These are phyloP conservation scores for Juncus effusus DNA, from an alignment of 176 grass and related monocot genomes.

Conservation along the genomic window DNA sequence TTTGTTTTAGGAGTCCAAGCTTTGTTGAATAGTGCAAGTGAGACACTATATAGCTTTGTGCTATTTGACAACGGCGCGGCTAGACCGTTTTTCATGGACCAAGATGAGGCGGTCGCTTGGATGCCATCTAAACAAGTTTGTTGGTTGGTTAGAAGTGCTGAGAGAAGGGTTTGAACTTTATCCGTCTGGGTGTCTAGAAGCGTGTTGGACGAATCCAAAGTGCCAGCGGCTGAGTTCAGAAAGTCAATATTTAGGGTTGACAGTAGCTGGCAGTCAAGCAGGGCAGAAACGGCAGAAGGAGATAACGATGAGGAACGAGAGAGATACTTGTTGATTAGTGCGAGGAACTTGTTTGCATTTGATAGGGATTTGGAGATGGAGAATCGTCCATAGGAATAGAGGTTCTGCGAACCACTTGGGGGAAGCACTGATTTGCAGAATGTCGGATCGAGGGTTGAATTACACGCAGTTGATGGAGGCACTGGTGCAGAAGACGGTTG, in stretches of 20 bases:
- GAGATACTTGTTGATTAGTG: constrained; percentile 64
- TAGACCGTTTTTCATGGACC: constrained; percentile 76
- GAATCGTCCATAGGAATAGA: constrained; percentile 83
- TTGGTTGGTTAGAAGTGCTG: constrained; percentile 91
- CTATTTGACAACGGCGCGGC: constrained; percentile 54
- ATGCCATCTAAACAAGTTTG: constrained; percentile 90
- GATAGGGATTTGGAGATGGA: constrained; percentile 65
- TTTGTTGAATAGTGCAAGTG: constrained; percentile 82
- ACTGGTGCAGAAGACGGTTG: constrained; percentile 37
- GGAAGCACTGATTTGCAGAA: constrained; percentile 83
- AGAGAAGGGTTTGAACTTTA: constrained; percentile 67
- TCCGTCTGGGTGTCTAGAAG: constrained; percentile 82
- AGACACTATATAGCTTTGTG: constrained; percentile 81
- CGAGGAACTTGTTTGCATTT: constrained; percentile 65
- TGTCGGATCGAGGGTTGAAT: constrained; percentile 51
- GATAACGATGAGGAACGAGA: constrained; percentile 39
- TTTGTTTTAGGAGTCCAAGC: constrained; percentile 55
- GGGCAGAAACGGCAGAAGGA: constrained; percentile 42
- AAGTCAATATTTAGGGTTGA: constrained; percentile 79
- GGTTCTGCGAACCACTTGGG: constrained; percentile 47
- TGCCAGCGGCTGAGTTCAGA: constrained; percentile 41
- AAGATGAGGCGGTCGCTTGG: constrained; percentile 57
- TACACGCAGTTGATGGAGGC: constrained; percentile 60
- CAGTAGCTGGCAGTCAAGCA: constrained; percentile 81
- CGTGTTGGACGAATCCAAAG: constrained; percentile 41